A percentile compares a stretch with the other conserved stretches of the same genome.
Conservation (phyloP, 371 early-diverging fungal species). For the Rhizopus stolonifer region DNA sequence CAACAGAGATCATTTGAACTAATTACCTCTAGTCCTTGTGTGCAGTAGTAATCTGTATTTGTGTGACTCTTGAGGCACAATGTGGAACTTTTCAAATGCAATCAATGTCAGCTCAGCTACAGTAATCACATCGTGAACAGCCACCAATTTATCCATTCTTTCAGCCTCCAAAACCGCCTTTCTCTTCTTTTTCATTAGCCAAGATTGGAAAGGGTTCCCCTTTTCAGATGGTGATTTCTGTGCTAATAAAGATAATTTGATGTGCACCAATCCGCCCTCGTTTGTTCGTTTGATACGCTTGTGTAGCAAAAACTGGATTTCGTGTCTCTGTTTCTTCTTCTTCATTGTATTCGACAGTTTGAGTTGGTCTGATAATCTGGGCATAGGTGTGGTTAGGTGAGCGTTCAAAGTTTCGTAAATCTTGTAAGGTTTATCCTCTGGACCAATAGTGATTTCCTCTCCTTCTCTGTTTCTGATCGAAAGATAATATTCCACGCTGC, state of each 20-base stretch:
- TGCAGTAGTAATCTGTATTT: conserved; percentile 16
- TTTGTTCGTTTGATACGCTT: conserved; percentile 46
- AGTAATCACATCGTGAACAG: conserved; percentile 23
- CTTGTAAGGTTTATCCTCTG: conserved; percentile 51
- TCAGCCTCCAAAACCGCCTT: conserved; percentile 11
- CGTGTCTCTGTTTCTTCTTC: conserved; percentile 16
- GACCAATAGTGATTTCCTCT: conserved; percentile 34
- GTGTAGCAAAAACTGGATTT: conserved; percentile 43
- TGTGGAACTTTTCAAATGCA: conserved; percentile 34
- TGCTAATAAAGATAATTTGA: conserved; percentile 27
- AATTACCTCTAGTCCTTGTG: conserved; percentile 15
- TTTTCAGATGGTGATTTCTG: conserved; percentile 3
- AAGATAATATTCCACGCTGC: conserved; percentile 46
- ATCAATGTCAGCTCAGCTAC: conserved; percentile 22
- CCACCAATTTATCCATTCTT: conserved; percentile 39
- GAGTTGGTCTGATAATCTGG: conserved; percentile 23
- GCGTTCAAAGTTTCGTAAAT: conserved; percentile 55
- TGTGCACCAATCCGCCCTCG: conserved; percentile 32
- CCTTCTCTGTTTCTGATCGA: conserved; percentile 45
- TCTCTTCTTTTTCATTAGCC: conserved; percentile 18
- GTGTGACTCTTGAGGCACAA: conserved; percentile 21
- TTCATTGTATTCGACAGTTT: conserved; percentile 4
- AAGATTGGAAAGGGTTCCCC: conserved; percentile 18
- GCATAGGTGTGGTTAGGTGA: conserved; percentile 54
- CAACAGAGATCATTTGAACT: too few species aligned